Evolutionary conservation across 805 yeast species (phyloP).

Genomic region (Saturnispora quitensis): DNA sequence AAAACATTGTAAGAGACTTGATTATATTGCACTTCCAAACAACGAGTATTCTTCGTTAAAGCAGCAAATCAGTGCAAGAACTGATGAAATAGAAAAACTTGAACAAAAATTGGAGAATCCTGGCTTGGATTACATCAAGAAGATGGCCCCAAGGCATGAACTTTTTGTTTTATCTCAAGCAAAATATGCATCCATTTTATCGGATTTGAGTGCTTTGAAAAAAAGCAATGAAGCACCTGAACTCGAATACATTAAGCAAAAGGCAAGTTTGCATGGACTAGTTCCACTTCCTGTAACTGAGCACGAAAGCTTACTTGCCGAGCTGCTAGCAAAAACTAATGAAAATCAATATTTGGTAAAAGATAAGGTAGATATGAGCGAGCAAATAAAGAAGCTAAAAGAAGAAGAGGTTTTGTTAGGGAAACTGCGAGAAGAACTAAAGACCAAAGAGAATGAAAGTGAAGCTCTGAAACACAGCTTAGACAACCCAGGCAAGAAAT

Average conservation of each 20-base stretch:
- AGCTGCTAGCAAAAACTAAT: conserved; percentile 5
- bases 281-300: conserved; percentile 19
- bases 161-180: conserved; percentile 19
- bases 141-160: conserved; percentile 24
- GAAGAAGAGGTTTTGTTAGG: background rate
- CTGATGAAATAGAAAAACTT: background rate
- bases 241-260: conserved; percentile 22
- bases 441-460: conserved; percentile 4
- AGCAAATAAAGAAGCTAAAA: conserved; percentile 1
- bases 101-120: conserved; percentile 4
- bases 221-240: conserved; percentile 25
- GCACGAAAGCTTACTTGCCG: conserved; percentile 12
- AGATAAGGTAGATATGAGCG: background rate
- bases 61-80: background rate
- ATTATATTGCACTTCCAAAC: background rate
- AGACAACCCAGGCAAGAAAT: conserved; percentile 10
- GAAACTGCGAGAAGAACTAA: background rate
- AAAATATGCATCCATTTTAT: conserved; percentile 1
- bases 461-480: background rate
- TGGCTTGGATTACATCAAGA: conserved; percentile 17
- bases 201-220: conserved; percentile 8
- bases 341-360: conserved; percentile 1
- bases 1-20: background rate
- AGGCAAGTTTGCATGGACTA: conserved; percentile 24
- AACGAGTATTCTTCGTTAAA: background rate